phyloP scores from a whole-genome alignment of 192 early-diverging fungal species.

The Mortierella antarctica region DNA sequence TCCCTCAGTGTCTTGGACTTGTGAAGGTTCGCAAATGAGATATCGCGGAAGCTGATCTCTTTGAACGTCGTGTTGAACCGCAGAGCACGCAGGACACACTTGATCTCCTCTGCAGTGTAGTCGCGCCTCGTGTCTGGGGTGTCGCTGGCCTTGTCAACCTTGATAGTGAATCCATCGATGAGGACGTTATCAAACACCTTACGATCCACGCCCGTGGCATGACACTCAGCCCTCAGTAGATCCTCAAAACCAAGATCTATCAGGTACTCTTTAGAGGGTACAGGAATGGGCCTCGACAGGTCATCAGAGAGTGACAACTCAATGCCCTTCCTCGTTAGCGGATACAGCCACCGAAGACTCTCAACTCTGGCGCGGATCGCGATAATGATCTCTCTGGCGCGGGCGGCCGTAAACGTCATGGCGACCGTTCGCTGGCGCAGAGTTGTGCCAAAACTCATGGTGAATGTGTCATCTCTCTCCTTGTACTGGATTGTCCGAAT shows the following conservation, averaged over 20 bases:
- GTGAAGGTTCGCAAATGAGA: slow-evolving; percentile 35
- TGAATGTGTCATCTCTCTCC: slow-evolving; percentile 41
- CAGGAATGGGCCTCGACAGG: slow-evolving; percentile 34
- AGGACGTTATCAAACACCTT: slow-evolving; percentile 25
- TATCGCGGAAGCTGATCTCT: slow-evolving; percentile 36
- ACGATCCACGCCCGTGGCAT: slow-evolving; percentile 34
- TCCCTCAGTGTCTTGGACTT: slow-evolving; percentile 47
- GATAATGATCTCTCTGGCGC: slow-evolving; percentile 45
- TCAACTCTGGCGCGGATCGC: slow-evolving; percentile 43
- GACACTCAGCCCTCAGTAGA: slow-evolving; percentile 27
- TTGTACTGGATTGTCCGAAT: slow-evolving; percentile 39
- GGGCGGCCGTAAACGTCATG: slow-evolving; percentile 42
- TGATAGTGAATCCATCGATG: slow-evolving; percentile 21
- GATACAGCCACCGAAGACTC: slow-evolving; percentile 46
- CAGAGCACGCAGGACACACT: slow-evolving; percentile 37
- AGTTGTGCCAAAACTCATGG: slow-evolving; percentile 39
- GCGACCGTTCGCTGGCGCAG: slow-evolving; percentile 44
- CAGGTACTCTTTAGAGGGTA: slow-evolving; percentile 39
- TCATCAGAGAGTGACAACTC: slow-evolving; percentile 34
- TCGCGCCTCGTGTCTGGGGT: slow-evolving; percentile 18
- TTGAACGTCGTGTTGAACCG: slow-evolving; percentile 52
- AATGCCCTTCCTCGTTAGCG: slow-evolving; percentile 37
- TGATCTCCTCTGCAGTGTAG: slow-evolving; percentile 47
- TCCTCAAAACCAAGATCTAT: slow-evolving; percentile 45
- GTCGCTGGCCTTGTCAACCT: slow-evolving; percentile 15